Evolutionary conservation across 305 asterid genomes (phyloP), one percentile per base, ranked within the genome.

Genomic region (Solanum hybrid): DNA sequence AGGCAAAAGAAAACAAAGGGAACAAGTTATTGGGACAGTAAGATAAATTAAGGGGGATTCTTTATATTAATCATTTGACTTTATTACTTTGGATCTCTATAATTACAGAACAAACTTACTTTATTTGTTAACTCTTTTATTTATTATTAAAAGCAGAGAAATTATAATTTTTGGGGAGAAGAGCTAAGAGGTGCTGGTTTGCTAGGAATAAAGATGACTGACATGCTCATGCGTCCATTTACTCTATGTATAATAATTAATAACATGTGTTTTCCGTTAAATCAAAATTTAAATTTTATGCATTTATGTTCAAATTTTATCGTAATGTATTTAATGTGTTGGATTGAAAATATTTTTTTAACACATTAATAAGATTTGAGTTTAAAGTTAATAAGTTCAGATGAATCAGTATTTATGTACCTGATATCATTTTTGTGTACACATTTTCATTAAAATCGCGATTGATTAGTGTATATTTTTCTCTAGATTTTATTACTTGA

Each of bases 221-320:
- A 77, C 90, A 85, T 64, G 74, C 73, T 34, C 40, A n/a, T 74
- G 73, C 35, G 75, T 80, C 36, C 90, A 75, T 57, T 79, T 18
- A 18, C 69, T 57, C 69, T 57, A 57, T 6, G 69, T 57, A 57
- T 6, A 51, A 51, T 16, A 42, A 73, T 73, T 40, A 40, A 40
- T 40, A 28, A 29, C 36, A 0, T 28, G n/a, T 31, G 24, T 31
- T 34, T 16, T 75, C 0, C 3, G 0, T 1, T 1, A 0, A 20
- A 3, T 5, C 1, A 33, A 33, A 2, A 75, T 76, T 76, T 33
- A 2, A 76, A 33, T 33, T 76, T 33, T 76, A 76, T 9, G 2
- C 4, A 2, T 8, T 76, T 20, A 8, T 1, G 1, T 31, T 33
- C 0, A 14, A 8, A 33, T 33, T 31, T 0, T 14, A 29, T 31